Percentiles rank a stretch among this genome's conserved stretches.
Evolutionary conservation across 78 protist species (phyloP).

Genomic region (Dictyostelium intermedium): DNA sequence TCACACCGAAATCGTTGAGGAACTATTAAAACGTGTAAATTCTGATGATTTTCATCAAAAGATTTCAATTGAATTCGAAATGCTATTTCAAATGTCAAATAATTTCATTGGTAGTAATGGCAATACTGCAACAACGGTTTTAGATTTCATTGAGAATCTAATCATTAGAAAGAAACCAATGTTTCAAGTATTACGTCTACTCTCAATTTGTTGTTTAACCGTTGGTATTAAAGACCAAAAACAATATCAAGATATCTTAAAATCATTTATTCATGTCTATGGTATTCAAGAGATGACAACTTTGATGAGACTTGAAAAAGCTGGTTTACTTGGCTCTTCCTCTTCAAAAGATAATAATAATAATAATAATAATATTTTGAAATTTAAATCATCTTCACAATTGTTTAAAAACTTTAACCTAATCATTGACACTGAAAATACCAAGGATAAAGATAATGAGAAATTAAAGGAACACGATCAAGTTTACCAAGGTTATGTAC

Average conservation of each 20-base stretch:
- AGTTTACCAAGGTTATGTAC: background rate
- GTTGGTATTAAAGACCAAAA: background rate
- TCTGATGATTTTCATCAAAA: background rate
- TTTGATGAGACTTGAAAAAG: background rate
- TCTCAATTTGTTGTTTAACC: conserved; percentile 16
- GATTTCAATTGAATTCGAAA: background rate
- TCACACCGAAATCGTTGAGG: background rate
- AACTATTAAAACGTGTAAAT: background rate
- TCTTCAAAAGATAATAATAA: too few relatives aligned
- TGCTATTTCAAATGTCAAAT: background rate
- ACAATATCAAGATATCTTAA: background rate
- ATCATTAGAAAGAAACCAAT: conserved; percentile 37
- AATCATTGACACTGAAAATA: background rate
- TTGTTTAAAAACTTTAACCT: background rate
- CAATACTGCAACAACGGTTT: background rate
- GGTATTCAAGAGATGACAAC: background rate
- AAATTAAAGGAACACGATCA: background rate
- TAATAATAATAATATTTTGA: background rate
- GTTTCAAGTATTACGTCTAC: background rate
- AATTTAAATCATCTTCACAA: background rate
- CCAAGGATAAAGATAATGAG: background rate
- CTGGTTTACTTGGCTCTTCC: background rate
- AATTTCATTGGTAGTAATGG: background rate
- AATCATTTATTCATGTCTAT: background rate
- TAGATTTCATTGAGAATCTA: background rate